Evolutionary conservation across 2,329 filamentous ascomycete species (phyloP).

Genomic region (Claviceps sp.): DNA sequence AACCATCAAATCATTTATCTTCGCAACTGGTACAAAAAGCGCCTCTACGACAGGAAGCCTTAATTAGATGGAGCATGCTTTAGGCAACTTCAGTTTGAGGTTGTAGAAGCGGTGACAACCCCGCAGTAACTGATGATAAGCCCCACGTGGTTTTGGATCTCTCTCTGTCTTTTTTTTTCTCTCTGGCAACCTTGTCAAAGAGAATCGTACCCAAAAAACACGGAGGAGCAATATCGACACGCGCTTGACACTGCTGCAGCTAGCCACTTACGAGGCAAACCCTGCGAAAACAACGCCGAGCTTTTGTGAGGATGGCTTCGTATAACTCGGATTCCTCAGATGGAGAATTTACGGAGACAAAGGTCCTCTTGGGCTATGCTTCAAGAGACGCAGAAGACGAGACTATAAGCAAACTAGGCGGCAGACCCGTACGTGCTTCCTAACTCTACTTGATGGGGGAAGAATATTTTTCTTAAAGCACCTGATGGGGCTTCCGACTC

Average conservation of each 20-base stretch:
- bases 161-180: not conserved
- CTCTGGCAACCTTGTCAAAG: not conserved
- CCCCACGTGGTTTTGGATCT: not conserved
- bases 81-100: not conserved
- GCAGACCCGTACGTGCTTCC: constrained; percentile 54
- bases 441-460: not conserved
- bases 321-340: constrained; percentile 82
- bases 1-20: not conserved
- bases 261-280: not conserved
- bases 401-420: constrained; percentile 76
- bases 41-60: not conserved
- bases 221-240: constrained; percentile 15
- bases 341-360: constrained; percentile 63
- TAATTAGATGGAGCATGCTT: too few relatives aligned
- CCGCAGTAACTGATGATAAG: not conserved
- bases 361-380: constrained; percentile 81
- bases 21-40: not conserved
- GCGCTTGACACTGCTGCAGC: constrained; percentile 23
- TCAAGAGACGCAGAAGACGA: constrained; percentile 69
- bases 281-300: not conserved
- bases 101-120: not conserved
- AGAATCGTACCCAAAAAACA: not conserved
- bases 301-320: constrained; percentile 38
- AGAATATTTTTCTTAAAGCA: not conserved
- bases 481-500: not conserved